phyloP scores from a whole-genome alignment of 2,329 filamentous ascomycete genomes.

The Sclerotinia glacialis region DNA sequence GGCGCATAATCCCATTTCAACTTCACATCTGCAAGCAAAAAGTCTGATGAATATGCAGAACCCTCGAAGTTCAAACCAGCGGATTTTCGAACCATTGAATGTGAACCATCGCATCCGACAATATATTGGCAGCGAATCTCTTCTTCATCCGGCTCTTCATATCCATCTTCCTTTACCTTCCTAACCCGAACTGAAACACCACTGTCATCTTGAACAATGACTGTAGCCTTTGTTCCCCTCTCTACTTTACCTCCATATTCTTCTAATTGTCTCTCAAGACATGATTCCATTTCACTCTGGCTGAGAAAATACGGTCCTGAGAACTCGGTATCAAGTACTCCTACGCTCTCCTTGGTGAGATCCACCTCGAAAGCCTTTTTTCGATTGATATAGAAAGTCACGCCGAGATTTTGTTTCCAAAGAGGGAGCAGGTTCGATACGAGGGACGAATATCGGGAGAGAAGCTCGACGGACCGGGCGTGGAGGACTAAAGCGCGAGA shows the following conservation, averaged over 20 bases:
- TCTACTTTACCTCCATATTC: slow-evolving; percentile 37
- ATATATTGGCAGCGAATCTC: slow-evolving; percentile 44
- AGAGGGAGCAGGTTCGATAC: slow-evolving; percentile 40
- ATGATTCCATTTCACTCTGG: slow-evolving; percentile 41
- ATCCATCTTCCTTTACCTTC: slow-evolving; percentile 24
- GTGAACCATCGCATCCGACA: slow-evolving; percentile 53
- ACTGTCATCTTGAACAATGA: slow-evolving; percentile 37
- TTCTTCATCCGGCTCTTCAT: slow-evolving; percentile 32
- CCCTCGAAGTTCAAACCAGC: slow-evolving; percentile 45
- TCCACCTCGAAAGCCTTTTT: slow-evolving; percentile 39
- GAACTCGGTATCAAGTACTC: slow-evolving; percentile 37
- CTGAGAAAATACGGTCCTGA: slow-evolving; percentile 39
- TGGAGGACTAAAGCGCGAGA: slow-evolving; percentile 48
- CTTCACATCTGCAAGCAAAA: slow-evolving; percentile 46
- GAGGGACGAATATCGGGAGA: slow-evolving; percentile 46
- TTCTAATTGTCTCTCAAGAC: slow-evolving; percentile 37
- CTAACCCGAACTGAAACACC: slow-evolving; percentile 37
- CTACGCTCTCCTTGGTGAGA: slow-evolving; percentile 33
- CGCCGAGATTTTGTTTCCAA: slow-evolving; percentile 43
- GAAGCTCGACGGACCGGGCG: slow-evolving; percentile 49
- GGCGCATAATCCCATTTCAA: slow-evolving; percentile 29
- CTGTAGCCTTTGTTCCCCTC: slow-evolving; percentile 36
- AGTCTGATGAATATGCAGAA: slow-evolving; percentile 44
- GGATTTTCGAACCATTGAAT: slow-evolving; percentile 47
- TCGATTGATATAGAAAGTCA: slow-evolving; percentile 42